A percentile compares a stretch with the other conserved stretches of the same genome.
phyloP scores from a whole-genome alignment of 2,329 filamentous ascomycete genomes.

The Ceratocystis destructans region DNA sequence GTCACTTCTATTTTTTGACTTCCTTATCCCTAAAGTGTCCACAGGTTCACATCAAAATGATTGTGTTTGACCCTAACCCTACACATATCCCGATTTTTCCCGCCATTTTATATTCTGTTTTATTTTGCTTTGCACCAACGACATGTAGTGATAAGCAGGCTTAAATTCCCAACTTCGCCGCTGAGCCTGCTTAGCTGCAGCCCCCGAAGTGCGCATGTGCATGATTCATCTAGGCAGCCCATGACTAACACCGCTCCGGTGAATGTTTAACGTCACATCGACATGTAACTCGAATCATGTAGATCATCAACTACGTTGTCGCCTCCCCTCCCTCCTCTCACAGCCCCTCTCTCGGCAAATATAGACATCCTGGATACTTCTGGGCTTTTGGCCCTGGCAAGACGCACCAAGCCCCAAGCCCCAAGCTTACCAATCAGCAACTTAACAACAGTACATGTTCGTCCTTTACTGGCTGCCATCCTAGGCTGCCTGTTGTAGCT shows the following conservation, averaged over 20 bases:
- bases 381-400: slow-evolving; percentile 3
- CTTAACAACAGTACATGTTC: neutral
- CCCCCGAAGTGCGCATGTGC: neutral
- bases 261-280: neutral
- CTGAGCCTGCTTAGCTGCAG: neutral
- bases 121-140: neutral
- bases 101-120: neutral
- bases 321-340: neutral
- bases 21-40: neutral
- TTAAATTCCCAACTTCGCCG: neutral
- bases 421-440: neutral
- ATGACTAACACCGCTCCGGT: neutral
- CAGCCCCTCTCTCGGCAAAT: neutral
- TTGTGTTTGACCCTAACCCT: neutral
- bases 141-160: neutral
- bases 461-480: neutral
- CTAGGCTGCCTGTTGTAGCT: neutral
- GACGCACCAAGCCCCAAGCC: neutral
- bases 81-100: neutral
- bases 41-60: neutral
- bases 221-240: neutral
- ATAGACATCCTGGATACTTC: neutral
- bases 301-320: neutral
- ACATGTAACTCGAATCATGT: neutral
- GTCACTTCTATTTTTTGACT: neutral